These are phyloP conservation scores for Hanseniaspora vineae DNA, from an alignment of 805 yeast species.

Conservation along the genomic window DNA sequence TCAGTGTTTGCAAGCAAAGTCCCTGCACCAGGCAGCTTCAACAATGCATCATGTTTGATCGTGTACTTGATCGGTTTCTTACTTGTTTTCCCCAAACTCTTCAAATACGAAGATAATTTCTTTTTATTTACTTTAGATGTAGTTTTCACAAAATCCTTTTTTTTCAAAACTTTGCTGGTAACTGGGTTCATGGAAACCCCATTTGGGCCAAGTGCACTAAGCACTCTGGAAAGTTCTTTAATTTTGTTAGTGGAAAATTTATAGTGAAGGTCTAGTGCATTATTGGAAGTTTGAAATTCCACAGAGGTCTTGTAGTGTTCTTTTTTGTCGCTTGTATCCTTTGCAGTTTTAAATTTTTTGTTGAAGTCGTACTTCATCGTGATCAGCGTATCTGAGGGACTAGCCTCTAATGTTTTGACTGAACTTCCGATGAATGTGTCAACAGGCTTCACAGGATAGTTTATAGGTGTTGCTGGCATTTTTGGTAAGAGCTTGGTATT, in stretches of 20 bases:
- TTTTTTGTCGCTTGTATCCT: constrained; percentile 1
- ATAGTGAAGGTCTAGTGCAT: constrained; percentile 49
- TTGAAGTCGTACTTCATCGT: constrained; percentile 27
- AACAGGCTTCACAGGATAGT: constrained; percentile 18
- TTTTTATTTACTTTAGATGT: constrained; percentile 4
- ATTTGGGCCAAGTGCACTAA: constrained; percentile 62
- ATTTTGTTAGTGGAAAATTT: constrained; percentile 43
- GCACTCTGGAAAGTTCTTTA: constrained; percentile 62
- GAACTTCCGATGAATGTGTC: constrained; percentile 31
- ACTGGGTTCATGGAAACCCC: constrained; percentile 31
- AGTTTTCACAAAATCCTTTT: constrained; percentile 10
- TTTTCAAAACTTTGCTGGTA: constrained; percentile 2
- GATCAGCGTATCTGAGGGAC: constrained; percentile 25
- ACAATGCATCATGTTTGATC: background rate
- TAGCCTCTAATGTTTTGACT: constrained; percentile 29
- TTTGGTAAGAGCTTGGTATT: background rate
- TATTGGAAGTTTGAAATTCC: constrained; percentile 49
- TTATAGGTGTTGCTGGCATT: background rate
- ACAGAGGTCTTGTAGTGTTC: constrained; percentile 7
- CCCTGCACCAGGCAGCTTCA: constrained; percentile 15
- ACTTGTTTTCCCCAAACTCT: constrained; percentile 4
- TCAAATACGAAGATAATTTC: constrained; percentile 3
- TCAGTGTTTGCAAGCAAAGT: constrained; percentile 18
- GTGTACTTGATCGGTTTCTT: constrained; percentile 3
- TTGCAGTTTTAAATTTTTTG: constrained; percentile 7